Evolutionary conservation across 148 eudicot species (phyloP), one percentile per base, ranked within the genome.

Genomic region (Dianthus caryophyllus): DNA sequence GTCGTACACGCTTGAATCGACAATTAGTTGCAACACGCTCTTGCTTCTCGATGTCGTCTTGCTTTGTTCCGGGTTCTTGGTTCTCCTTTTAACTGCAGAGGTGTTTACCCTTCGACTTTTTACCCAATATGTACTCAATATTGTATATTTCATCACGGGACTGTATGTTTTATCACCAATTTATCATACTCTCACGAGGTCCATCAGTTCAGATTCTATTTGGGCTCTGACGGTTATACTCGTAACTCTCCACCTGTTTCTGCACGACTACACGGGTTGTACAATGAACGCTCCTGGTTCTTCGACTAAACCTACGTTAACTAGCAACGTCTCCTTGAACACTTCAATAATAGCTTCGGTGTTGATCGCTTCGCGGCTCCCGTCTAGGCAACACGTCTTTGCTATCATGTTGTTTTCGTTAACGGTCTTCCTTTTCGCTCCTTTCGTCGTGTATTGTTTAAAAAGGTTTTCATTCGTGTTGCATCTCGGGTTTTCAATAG

Each of bases 291-390:
- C 84, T 70, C 91, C 87, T 6, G 94, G 88, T 18, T 73, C 80
- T 61, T 67, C 57, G 29, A 83, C 87, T 31, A 84, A 77, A 65
- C 91, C 96, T 46, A 73, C 81, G 22, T 76, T 94, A 25, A 75
- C 79, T 11, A 82, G 93, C 78, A 94, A 90, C 70, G 81, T 94
- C 39, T 85, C 98, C 14, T 74, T 89, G 21, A 92, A 89, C 74
- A 87, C 89, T 68, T 92, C 96, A n/a, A 88, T 94, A 41, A 83
- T 94, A 57, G 98, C 98, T 73, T 94, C 98, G 10, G 92, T 94
- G 43, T 74, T 94, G 79, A 84, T 94, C 76, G 95, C 98, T 75
- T 94, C 98, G 60, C 91, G 91, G 58, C 96, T 94, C 47, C 98
- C 95, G 2, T 88, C 96, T 0, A 85, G 97, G 82, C 84, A 87